Evolutionary conservation across 2,329 filamentous ascomycete genomes (phyloP), one percentile per base, ranked within the genome.

Genomic region (Knoxdaviesia proteae): DNA sequence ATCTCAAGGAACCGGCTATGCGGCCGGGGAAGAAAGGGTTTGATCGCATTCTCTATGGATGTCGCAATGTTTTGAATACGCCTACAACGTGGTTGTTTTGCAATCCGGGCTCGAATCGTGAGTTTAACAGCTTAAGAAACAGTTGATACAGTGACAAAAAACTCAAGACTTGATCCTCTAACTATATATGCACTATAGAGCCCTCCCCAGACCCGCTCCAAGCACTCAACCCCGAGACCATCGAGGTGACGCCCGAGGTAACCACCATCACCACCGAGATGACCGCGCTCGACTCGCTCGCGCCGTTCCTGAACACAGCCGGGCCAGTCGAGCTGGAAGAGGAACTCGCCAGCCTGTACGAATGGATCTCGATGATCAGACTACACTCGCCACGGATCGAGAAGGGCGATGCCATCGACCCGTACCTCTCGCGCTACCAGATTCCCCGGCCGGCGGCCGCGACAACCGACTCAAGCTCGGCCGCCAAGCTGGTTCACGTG

Each of bases 21-120:
- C 57, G 84, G 6, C 78, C 77, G 43, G 86, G 86, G 4, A 90
- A 84, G 56, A 86, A 80, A 48, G 80, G 77, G 0, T 94, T 92
- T 52, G 78, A 87, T 47, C 68, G 84, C 39, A 62, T 94, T 9
- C 56, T 78, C 6, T 82, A 82, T 65, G 84, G 84, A 9, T 84
- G 77, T 56, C 77, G 79, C 51, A 83, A 84, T 48, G 83, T 84
- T 29, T 64, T 94, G 29, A 72, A 69, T 40, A 60, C 67, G 38
- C 73, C 77, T 1, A 52, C 78, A 29, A 72, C 72, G 1, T 94
- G 88, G 86, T 61, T 96, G 0, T 87, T 90, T 51, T 78, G 69
- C 52, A 79, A 86, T 51, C 56, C 77, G 36, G 60, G 31, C 4
- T n/a, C 29, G 31, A 5, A 34, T 34, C 8, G 42, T 44, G 34